phyloP scores from a whole-genome alignment of 108 stramenopile genomes.

The Cyclotella kingstonii region DNA sequence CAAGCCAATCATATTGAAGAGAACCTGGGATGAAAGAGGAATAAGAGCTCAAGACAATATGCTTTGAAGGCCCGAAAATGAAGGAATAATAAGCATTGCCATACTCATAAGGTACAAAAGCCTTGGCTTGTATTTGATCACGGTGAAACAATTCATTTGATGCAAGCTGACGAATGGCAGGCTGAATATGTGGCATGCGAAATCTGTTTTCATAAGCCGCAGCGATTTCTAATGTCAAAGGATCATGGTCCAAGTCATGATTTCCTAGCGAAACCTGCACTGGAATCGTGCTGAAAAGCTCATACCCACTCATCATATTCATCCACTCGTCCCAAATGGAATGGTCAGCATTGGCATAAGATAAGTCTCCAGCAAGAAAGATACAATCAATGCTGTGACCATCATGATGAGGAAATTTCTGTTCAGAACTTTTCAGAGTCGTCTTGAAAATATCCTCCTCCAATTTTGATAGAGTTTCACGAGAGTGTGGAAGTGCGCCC shows the following conservation, averaged over 20 bases:
- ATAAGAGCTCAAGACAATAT: constrained; percentile 76
- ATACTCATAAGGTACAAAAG: constrained; percentile 73
- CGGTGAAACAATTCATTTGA: constrained; percentile 43
- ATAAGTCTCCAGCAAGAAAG: constrained; percentile 76
- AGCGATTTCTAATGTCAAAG: constrained; percentile 55
- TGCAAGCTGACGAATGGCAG: constrained; percentile 50
- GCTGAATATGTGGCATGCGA: constrained; percentile 73
- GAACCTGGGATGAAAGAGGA: constrained; percentile 65
- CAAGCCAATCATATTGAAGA: constrained; percentile 75
- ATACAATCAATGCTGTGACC: constrained; percentile 47
- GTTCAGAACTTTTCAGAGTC: not conserved
- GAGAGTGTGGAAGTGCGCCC: constrained; percentile 24
- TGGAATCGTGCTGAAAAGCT: constrained; percentile 54
- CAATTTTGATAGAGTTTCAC: constrained; percentile 18
- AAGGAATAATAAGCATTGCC: constrained; percentile 85
- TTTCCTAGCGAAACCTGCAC: constrained; percentile 73
- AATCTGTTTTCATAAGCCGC: constrained; percentile 74
- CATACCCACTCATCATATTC: constrained; percentile 69
- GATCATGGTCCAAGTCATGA: constrained; percentile 80
- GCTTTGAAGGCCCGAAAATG: constrained; percentile 63
- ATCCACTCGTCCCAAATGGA: constrained; percentile 83
- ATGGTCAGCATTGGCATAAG: constrained; percentile 72
- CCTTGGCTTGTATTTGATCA: constrained; percentile 56
- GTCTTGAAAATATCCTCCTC: constrained; percentile 12
- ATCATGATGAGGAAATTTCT: constrained; percentile 16